Base-by-base conservation (phyloP, 768 basidiomycete species). In the Leucocoprinus birnbaumii region DNA sequence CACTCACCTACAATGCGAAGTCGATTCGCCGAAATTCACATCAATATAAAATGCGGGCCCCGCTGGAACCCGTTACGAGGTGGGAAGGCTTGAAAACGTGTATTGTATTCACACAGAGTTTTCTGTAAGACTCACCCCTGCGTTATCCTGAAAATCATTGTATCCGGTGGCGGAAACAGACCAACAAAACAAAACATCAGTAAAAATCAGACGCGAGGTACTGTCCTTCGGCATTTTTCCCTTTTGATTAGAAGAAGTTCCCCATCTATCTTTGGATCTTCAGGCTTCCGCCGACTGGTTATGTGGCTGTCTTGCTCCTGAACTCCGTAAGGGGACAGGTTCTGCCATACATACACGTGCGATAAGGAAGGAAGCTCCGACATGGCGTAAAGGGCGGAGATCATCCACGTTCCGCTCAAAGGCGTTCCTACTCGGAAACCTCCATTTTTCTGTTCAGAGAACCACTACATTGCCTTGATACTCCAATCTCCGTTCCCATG, bases 331-430 rank as follows among this genome's bases (percentile, higher is more conserved):
- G 10, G 43, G 19, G 43, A 44, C 43, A 24, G 43, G 40, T 41
- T 41, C 40, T 41, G 40, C 40, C 40, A 16, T 19, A 6, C 40
- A 38, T 35, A 6, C 40, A 38, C 48, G 21, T 50, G 35, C 48
- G 13, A 50, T 22, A 11, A 22, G 24, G 35, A 49, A 18, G 31
- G 22, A 5, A 13, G 14, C 16, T 16, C 31, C 31, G 31, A 31
- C 31, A 11, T 31, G 31, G 34, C 21, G 31, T 24, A 40, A 34
- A 43, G 40, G 22, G 24, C 45, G 53, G 53, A 54, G 53, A 48
- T 48, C 46, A 41, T 35, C 14, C 38, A 16, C 25, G 19, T 38
- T 41, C 45, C 38, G 41, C 13, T 46, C 45, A 16, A 1, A 31
- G 31, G 44, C 31, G 19, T 14, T 25, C 25, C 25, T n/a, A 26